These are phyloP conservation scores for Aphanomyces stellatus DNA, from an alignment of 352 stramenopile species.

Conservation along the genomic window DNA sequence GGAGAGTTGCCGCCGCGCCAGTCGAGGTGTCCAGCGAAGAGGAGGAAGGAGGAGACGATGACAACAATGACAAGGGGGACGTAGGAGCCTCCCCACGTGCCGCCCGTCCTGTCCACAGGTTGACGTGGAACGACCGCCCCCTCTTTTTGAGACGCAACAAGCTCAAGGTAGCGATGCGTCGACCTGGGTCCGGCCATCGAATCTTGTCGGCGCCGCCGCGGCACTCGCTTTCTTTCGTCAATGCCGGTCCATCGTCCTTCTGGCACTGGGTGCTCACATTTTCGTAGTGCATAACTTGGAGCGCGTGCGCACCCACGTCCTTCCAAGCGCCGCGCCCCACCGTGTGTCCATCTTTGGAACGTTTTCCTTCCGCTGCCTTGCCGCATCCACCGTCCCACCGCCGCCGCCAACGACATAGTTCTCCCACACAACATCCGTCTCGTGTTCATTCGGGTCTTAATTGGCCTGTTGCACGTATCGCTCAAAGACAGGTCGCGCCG, in stretches of 20 bases:
- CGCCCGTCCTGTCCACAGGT: too few species aligned
- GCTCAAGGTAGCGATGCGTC: too few species aligned
- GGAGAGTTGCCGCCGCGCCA: neutral
- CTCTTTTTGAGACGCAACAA: too few species aligned
- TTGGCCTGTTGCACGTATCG: conserved; percentile 92
- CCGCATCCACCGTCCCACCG: neutral
- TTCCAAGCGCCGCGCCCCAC: neutral
- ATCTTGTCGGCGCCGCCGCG: too few species aligned
- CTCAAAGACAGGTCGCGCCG: conserved; percentile 93
- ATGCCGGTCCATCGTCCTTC: neutral
- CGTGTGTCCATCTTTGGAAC: neutral
- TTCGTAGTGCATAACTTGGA: neutral
- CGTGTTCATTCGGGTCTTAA: conserved; percentile 23
- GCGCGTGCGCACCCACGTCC: neutral
- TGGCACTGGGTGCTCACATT: neutral
- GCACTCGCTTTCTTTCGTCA: too few species aligned
- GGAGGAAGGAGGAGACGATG: neutral
- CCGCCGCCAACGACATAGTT: neutral
- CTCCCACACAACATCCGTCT: neutral
- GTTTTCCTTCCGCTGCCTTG: neutral
- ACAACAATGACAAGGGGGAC: too few species aligned
- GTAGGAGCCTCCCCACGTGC: too few species aligned
- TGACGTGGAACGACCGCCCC: too few species aligned
- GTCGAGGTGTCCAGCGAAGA: neutral
- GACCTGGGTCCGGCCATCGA: too few species aligned